phyloP scores from a whole-genome alignment of 495 filamentous ascomycete species.

The Thozetella sp. region DNA sequence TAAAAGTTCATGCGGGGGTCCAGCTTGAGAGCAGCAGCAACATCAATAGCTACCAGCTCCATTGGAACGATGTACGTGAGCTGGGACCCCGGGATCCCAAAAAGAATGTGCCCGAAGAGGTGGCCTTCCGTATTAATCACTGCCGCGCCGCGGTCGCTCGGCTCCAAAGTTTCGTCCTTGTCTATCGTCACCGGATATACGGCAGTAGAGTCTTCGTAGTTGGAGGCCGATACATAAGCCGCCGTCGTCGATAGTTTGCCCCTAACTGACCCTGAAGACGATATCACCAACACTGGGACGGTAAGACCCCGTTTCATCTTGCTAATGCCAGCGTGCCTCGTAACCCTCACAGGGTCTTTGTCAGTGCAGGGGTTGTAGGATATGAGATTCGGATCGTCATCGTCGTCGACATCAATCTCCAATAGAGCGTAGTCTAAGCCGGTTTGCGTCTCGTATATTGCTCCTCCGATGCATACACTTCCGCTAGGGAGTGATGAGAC shows the following conservation, averaged over 20 bases:
- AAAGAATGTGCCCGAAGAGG: conserved; percentile 5
- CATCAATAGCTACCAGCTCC: background rate
- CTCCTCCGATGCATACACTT: background rate
- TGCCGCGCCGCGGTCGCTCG: conserved; percentile 4
- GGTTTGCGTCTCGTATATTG: background rate
- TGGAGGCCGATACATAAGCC: background rate
- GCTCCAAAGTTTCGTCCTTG: background rate
- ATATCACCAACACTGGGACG: conserved; percentile 3
- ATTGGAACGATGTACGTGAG: conserved; percentile 5
- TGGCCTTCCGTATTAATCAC: background rate
- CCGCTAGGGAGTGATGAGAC: background rate
- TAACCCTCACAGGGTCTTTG: conserved; percentile 1
- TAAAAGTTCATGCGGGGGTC: background rate
- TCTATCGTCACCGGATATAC: conserved; percentile 4
- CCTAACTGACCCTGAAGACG: background rate
- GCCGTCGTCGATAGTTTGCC: background rate
- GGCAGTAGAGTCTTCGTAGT: background rate
- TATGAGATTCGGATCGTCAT: conserved; percentile 7
- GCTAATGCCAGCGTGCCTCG: background rate
- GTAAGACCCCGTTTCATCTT: background rate
- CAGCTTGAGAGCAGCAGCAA: background rate
- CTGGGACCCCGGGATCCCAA: background rate
- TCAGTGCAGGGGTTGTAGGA: conserved; percentile 2
- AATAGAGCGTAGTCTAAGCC: conserved; percentile 4
- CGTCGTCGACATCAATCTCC: background rate